These are phyloP conservation scores for Thamnidium elegans DNA, from an alignment of 192 early-diverging fungal genomes.

Conservation along the genomic window DNA sequence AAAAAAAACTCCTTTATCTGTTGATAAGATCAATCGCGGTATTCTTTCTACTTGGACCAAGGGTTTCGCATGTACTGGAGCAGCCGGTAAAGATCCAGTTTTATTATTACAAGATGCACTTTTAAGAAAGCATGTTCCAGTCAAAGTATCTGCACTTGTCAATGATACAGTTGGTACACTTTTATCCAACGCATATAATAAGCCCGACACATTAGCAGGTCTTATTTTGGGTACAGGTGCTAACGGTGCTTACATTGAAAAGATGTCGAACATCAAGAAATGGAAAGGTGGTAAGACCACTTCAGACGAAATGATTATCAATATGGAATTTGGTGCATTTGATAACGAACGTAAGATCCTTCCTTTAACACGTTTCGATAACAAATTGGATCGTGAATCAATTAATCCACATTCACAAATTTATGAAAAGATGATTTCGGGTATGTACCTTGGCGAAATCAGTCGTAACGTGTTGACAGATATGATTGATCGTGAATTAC, in stretches of 20 bases:
- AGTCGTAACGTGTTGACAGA: conserved; percentile 74
- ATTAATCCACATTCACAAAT: conserved; percentile 83
- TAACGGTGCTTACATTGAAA: conserved; percentile 94
- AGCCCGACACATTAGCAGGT: conserved; percentile 79
- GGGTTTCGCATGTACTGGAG: conserved; percentile 77
- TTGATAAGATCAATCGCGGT: conserved; percentile 57
- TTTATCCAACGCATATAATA: conserved; percentile 80
- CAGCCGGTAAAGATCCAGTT: conserved; percentile 83
- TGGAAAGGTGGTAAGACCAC: conserved; percentile 47
- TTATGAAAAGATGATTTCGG: conserved; percentile 94
- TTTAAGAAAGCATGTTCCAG: conserved; percentile 66
- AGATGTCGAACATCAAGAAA: conserved; percentile 74
- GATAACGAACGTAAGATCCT: conserved; percentile 79
- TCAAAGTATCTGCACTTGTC: conserved; percentile 83
- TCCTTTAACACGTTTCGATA: conserved; percentile 82
- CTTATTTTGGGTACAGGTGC: conserved; percentile 95
- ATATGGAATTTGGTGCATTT: conserved; percentile 96
- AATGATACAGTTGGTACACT: conserved; percentile 98
- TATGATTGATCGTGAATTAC: conserved; percentile 74
- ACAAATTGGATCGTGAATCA: conserved; percentile 78
- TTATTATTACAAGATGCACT: conserved; percentile 79
- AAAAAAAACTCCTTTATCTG: conserved; percentile 2
- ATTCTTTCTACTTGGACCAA: conserved; percentile 79
- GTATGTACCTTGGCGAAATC: conserved; percentile 94
- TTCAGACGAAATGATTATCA: conserved; percentile 83